These are phyloP conservation scores for Chlorella sp. DNA, from an alignment of 139 green algal genomes.

Conservation along the genomic window DNA sequence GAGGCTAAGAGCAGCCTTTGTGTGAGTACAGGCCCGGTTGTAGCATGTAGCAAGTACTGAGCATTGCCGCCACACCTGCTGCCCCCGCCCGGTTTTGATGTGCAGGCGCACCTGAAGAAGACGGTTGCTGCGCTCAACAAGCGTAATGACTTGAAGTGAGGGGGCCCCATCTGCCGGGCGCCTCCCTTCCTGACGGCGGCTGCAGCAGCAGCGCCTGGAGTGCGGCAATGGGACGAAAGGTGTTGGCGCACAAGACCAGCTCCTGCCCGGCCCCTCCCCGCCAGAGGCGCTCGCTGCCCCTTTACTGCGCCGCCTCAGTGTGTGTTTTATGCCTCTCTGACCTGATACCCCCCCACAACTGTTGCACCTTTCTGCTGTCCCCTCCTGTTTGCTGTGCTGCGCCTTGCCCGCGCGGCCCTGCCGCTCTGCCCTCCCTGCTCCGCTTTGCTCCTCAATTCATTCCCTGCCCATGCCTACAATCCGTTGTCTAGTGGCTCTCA, in stretches of 20 bases:
- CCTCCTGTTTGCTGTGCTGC: too few relatives aligned
- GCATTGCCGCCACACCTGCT: not conserved
- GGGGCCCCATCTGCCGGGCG: not conserved
- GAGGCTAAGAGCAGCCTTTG: too few relatives aligned
- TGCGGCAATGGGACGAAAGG: too few relatives aligned
- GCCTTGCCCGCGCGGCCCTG: not conserved
- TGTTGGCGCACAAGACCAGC: not conserved
- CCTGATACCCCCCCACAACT: not conserved
- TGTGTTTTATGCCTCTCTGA: not conserved
- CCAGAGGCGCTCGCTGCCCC: not conserved
- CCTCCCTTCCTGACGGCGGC: not conserved
- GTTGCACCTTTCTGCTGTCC: too few relatives aligned
- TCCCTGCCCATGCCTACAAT: not conserved
- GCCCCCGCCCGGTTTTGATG: not conserved
- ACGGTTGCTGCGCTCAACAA: conserved; percentile 10
- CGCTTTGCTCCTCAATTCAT: not conserved
- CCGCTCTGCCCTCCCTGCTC: not conserved
- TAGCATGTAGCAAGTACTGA: too few relatives aligned
- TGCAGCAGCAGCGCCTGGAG: not conserved
- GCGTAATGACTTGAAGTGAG: conserved; percentile 25
- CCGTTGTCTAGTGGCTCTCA: not conserved
- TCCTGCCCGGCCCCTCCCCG: not conserved
- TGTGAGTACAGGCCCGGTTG: too few relatives aligned
- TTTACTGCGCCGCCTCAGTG: not conserved
- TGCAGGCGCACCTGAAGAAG: not conserved